Percentiles rank a stretch among this genome's conserved stretches.
These are phyloP conservation scores for Xanthoconium purpureum DNA, from an alignment of 768 basidiomycete genomes.

Conservation along the genomic window DNA sequence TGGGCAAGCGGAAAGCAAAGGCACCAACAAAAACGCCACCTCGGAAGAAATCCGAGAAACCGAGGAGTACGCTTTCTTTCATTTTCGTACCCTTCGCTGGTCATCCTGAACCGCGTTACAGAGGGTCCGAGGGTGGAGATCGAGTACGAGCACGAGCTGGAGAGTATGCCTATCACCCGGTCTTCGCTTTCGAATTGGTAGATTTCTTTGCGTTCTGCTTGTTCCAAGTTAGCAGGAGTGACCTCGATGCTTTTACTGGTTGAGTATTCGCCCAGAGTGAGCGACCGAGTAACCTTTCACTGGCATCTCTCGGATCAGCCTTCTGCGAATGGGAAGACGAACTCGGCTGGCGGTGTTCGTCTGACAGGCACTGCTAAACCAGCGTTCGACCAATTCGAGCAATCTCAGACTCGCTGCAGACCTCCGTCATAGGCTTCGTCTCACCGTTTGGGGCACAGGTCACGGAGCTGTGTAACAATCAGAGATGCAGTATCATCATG, in stretches of 20 bases:
- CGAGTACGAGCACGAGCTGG: constrained; percentile 94
- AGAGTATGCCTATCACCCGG: constrained; percentile 55
- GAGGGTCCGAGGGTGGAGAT: constrained; percentile 85
- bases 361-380: too few species aligned
- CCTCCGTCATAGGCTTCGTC: too few species aligned
- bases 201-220: not conserved
- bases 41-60: constrained; percentile 57
- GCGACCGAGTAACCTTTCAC: too few species aligned
- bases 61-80: constrained; percentile 49
- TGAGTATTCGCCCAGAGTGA: not conserved
- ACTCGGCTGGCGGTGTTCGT: too few species aligned
- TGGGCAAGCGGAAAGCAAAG: constrained; percentile 70
- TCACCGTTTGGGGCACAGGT: too few species aligned
- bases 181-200: constrained; percentile 56
- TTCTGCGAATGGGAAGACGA: too few species aligned
- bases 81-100: not conserved
- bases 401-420: too few species aligned
- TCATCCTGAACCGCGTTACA: constrained; percentile 28
- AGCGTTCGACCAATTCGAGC: too few species aligned
- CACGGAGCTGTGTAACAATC: not conserved
- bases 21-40: constrained; percentile 39
- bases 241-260: not conserved
- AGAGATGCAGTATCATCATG: not conserved
- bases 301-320: too few species aligned
- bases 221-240: not conserved